Evolutionary conservation across 495 filamentous ascomycete genomes (phyloP).

Genomic region (Aspergillus sclerotioniger): DNA sequence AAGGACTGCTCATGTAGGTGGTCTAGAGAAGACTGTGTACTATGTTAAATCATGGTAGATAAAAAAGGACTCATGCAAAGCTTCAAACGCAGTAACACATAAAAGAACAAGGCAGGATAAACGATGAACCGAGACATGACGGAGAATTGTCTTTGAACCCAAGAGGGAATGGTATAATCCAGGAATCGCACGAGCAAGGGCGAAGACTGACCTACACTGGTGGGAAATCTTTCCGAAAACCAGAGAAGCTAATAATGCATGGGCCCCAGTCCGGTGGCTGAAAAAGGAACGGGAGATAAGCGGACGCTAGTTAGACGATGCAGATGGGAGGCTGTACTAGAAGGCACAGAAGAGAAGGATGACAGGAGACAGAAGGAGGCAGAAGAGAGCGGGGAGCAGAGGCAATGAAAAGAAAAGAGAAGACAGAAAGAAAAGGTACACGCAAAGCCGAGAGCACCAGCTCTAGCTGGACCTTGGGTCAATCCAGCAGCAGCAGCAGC

Average conservation of each 20-base stretch:
- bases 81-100: neutral
- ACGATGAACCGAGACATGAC: neutral
- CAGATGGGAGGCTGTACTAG: neutral
- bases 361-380: neutral
- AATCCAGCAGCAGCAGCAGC: neutral
- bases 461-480: neutral
- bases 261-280: neutral
- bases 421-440: slow-evolving; percentile 1
- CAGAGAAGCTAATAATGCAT: neutral
- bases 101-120: neutral
- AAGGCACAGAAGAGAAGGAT: neutral
- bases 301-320: neutral
- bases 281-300: neutral
- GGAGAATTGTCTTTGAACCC: neutral
- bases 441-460: neutral
- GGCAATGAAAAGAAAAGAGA: slow-evolving; percentile 6
- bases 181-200: slow-evolving; percentile 6
- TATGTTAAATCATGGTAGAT: neutral
- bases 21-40: neutral
- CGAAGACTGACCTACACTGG: neutral
- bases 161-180: slow-evolving; percentile 3
- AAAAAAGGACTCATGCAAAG: neutral
- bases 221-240: slow-evolving; percentile 12
- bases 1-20: neutral
- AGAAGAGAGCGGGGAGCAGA: neutral